Conservation (phyloP, 495 filamentous ascomycete genomes). For the Penicillium antarcticum region DNA sequence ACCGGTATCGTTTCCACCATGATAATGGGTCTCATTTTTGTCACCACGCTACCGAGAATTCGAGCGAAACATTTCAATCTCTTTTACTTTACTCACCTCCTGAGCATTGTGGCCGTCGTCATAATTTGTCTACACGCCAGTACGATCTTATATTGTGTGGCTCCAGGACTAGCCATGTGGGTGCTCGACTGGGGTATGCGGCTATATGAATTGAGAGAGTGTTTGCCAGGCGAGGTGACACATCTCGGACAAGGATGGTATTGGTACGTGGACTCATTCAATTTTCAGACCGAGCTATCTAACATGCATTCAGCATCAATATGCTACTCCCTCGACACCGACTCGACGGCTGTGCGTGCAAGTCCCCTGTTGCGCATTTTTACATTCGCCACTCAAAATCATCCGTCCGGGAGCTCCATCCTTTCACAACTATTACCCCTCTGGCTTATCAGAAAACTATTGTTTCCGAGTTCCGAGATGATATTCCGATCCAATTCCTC, state of each 20-base stretch:
- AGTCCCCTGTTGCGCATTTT: slow-evolving; percentile 6
- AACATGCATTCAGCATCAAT: slow-evolving; percentile 2
- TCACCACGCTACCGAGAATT: slow-evolving; percentile 6
- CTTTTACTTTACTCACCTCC: slow-evolving; percentile 7
- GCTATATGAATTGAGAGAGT: slow-evolving; percentile 7
- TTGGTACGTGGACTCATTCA: slow-evolving; percentile 3
- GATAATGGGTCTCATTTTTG: slow-evolving; percentile 8
- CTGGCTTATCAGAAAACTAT: not conserved
- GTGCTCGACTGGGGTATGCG: slow-evolving; percentile 9
- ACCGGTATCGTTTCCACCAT: slow-evolving; percentile 3
- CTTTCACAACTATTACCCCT: slow-evolving; percentile 10
- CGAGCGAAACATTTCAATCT: slow-evolving; percentile 6
- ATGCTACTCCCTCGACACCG: slow-evolving; percentile 6
- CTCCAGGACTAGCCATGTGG: slow-evolving; percentile 9
- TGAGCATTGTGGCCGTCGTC: slow-evolving; percentile 1
- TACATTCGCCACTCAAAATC: slow-evolving; percentile 6
- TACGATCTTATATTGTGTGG: slow-evolving; percentile 7
- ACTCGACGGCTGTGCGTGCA: slow-evolving; percentile 7
- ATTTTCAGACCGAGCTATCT: not conserved
- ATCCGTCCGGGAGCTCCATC: slow-evolving; percentile 7
- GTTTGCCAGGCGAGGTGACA: slow-evolving; percentile 1
- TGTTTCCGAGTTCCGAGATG: not conserved
- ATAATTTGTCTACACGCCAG: slow-evolving; percentile 6
- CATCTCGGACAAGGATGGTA: slow-evolving; percentile 10
- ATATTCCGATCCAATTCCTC: slow-evolving; percentile 6